Conservation (phyloP, 129 eudicot genomes). For the Saussurea involucrata region DNA sequence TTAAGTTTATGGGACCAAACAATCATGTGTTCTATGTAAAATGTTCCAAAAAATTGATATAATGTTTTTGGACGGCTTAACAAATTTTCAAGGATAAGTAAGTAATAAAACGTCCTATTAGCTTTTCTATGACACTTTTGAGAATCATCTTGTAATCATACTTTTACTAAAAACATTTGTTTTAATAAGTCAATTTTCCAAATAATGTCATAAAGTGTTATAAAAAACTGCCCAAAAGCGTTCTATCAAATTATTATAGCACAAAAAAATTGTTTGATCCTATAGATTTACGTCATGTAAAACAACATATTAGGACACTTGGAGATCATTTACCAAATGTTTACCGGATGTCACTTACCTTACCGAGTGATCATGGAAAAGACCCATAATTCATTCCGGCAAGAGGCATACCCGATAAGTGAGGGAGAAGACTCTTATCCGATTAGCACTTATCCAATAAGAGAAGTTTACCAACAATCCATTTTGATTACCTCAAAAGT, state of each 20-base stretch:
- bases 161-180: background rate
- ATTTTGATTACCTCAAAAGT: too few species aligned
- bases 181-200: background rate
- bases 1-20: background rate
- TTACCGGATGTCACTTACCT: too few species aligned
- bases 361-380: too few species aligned
- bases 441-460: too few species aligned
- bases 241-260: background rate
- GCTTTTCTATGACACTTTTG: background rate
- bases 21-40: background rate
- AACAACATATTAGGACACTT: background rate
- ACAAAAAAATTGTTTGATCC: background rate
- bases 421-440: too few species aligned
- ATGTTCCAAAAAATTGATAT: background rate
- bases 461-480: too few species aligned
- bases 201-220: background rate
- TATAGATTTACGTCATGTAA: background rate
- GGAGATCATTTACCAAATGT: too few species aligned
- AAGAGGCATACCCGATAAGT: too few species aligned
- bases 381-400: too few species aligned
- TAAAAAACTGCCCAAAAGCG: background rate
- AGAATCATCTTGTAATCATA: background rate
- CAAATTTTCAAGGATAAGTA: background rate
- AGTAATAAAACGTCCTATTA: too few species aligned
- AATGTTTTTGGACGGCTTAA: background rate